Percentiles rank a stretch among this genome's conserved stretches.
Evolutionary conservation across 2,329 filamentous ascomycete species (phyloP).

Genomic region (Aspergillus sergii): DNA sequence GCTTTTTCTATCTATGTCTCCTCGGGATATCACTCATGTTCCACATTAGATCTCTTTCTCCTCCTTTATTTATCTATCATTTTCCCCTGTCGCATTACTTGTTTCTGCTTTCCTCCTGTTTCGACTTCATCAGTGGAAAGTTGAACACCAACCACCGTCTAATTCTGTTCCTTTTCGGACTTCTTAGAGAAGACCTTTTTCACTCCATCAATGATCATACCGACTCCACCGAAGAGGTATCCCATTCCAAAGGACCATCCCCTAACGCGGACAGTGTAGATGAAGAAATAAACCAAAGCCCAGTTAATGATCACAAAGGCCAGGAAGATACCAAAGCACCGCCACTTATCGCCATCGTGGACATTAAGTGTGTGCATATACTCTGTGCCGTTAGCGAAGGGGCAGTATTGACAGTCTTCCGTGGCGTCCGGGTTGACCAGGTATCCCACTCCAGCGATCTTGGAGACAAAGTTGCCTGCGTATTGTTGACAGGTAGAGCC

Average conservation of each 20-base stretch:
- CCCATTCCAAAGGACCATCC: constrained; percentile 73
- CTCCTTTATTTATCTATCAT: neutral
- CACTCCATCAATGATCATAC: constrained; percentile 40
- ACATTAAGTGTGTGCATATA: constrained; percentile 66
- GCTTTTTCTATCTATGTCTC: neutral
- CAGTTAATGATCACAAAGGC: constrained; percentile 72
- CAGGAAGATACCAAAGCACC: constrained; percentile 71
- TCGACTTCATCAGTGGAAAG: neutral
- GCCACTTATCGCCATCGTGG: constrained; percentile 65
- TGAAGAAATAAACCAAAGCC: constrained; percentile 74
- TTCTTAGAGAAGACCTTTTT: constrained; percentile 30
- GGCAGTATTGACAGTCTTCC: constrained; percentile 69
- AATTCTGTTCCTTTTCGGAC: constrained; percentile 23
- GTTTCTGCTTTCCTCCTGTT: neutral
- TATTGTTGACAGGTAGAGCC: constrained; percentile 68
- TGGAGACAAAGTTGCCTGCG: constrained; percentile 59
- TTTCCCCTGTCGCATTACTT: neutral
- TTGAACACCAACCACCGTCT: constrained; percentile 4
- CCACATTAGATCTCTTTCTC: neutral
- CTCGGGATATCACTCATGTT: neutral
- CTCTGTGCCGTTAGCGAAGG: constrained; percentile 65
- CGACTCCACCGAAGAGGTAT: constrained; percentile 54
- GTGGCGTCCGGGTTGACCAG: constrained; percentile 64
- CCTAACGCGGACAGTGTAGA: constrained; percentile 71
- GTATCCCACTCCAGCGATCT: constrained; percentile 58